Percentiles rank a stretch among this genome's conserved stretches.
Evolutionary conservation across 1,284 basidiomycete species (phyloP).

Genomic region (Cutaneotrichosporon cyanovorans): DNA sequence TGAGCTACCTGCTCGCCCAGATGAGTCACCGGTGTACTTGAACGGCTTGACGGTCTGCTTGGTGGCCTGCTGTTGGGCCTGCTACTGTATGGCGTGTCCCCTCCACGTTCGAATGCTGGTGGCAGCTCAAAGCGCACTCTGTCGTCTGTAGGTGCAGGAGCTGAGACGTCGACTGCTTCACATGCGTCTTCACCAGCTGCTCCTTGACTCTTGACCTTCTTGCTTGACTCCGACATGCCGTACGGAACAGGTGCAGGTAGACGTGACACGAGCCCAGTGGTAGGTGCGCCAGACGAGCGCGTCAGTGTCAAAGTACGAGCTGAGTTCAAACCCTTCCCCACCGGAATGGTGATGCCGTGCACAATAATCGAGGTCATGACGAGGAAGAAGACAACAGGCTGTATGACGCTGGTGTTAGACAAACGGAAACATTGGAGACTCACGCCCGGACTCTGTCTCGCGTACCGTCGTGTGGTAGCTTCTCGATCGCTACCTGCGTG

Average conservation of each 20-base stretch:
- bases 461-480: slow-evolving; percentile 46
- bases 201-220: neutral
- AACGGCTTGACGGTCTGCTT: too few relatives aligned
- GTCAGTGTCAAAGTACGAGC: slow-evolving; percentile 11
- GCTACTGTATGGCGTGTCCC: too few relatives aligned
- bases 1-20: too few relatives aligned
- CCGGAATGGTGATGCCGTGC: slow-evolving; percentile 46
- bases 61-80: too few relatives aligned
- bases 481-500: slow-evolving; percentile 48
- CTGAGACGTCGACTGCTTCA: too few relatives aligned
- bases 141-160: neutral
- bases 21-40: too few relatives aligned
- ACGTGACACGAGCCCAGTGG: slow-evolving; percentile 9
- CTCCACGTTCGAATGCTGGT: neutral
- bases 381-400: slow-evolving; percentile 51
- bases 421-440: neutral
- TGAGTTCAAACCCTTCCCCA: slow-evolving; percentile 27
- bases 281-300: neutral
- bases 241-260: slow-evolving; percentile 9
- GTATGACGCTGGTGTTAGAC: slow-evolving; percentile 31
- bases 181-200: neutral
- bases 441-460: slow-evolving; percentile 38
- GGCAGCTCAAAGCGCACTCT: neutral
- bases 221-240: neutral
- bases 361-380: slow-evolving; percentile 50